phyloP scores from a whole-genome alignment of 192 early-diverging fungal species.

The Paraglomus brasilianum region DNA sequence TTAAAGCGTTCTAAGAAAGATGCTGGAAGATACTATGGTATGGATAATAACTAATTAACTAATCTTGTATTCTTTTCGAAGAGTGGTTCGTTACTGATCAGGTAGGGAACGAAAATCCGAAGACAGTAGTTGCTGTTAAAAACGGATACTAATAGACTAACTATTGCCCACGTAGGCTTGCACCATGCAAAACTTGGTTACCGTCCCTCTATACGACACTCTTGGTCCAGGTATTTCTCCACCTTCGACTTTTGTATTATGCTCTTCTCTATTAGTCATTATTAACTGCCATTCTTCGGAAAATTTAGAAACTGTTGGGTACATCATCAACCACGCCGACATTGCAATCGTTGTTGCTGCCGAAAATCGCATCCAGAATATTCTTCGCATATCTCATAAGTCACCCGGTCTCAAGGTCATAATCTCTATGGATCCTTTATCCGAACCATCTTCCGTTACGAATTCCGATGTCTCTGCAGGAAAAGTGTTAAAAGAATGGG shows the following conservation, averaged over 20 bases:
- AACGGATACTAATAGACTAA: slow-evolving; percentile 28
- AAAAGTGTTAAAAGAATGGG: slow-evolving; percentile 58
- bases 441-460: slow-evolving; percentile 38
- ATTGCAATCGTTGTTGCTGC: slow-evolving; percentile 61
- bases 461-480: slow-evolving; percentile 17
- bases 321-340: slow-evolving; percentile 88
- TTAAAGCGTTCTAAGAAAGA: too few relatives aligned
- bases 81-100: slow-evolving; percentile 31
- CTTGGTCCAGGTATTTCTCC: slow-evolving; percentile 55
- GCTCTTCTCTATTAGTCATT: not conserved
- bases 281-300: not conserved
- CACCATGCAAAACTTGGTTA: slow-evolving; percentile 56
- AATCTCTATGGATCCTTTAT: slow-evolving; percentile 71
- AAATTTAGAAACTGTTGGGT: slow-evolving; percentile 53
- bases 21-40: not conserved
- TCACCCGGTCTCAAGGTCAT: slow-evolving; percentile 71
- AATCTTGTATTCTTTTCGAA: not conserved
- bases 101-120: not conserved
- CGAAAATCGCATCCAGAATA: not conserved
- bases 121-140: not conserved
- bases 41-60: not conserved
- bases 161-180: slow-evolving; percentile 54
- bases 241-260: not conserved
- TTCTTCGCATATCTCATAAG: slow-evolving; percentile 33
- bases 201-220: slow-evolving; percentile 88